Percentiles rank a stretch among this genome's conserved stretches.
Conservation (phyloP, 208 protist species). For the Endotrypanum monterogeii region DNA sequence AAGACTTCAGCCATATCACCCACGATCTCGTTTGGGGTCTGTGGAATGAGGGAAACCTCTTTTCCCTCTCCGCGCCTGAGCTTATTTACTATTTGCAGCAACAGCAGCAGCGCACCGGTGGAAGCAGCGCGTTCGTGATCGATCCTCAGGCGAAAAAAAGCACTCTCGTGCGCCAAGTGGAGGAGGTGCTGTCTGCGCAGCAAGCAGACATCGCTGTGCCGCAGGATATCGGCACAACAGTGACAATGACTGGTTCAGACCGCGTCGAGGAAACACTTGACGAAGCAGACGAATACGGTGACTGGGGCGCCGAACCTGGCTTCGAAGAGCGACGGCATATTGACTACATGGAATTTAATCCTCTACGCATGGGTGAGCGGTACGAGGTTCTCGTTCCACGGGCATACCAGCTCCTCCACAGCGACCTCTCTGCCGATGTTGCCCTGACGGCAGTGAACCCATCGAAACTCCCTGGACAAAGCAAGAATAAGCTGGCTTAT, state of each 20-base stretch:
- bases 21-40: slow-evolving; percentile 86
- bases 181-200: slow-evolving; percentile 84
- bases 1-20: slow-evolving; percentile 67
- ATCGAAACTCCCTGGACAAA: slow-evolving; percentile 71
- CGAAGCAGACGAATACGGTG: slow-evolving; percentile 92
- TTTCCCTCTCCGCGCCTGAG: slow-evolving; percentile 85
- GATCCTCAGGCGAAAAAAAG: slow-evolving; percentile 71
- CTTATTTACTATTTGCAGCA: slow-evolving; percentile 71
- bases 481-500: slow-evolving; percentile 41
- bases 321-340: slow-evolving; percentile 75
- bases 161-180: slow-evolving; percentile 83
- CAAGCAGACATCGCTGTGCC: slow-evolving; percentile 49
- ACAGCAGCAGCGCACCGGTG: slow-evolving; percentile 40
- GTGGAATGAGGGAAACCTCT: slow-evolving; percentile 94
- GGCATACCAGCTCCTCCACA: slow-evolving; percentile 87
- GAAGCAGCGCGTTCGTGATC: slow-evolving; percentile 11
- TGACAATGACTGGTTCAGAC: slow-evolving; percentile 70
- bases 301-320: slow-evolving; percentile 88
- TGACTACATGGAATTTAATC: slow-evolving; percentile 83
- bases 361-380: slow-evolving; percentile 57
- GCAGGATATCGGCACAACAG: slow-evolving; percentile 28
- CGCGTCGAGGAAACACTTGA: slow-evolving; percentile 80
- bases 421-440: slow-evolving; percentile 68
- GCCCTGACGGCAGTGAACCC: slow-evolving; percentile 48
- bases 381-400: slow-evolving; percentile 74